A percentile compares a stretch with the other conserved stretches of the same genome.
These are phyloP conservation scores for Pseudotsuga menziesii DNA, from an alignment of 75 land plant species.

Conservation along the genomic window DNA sequence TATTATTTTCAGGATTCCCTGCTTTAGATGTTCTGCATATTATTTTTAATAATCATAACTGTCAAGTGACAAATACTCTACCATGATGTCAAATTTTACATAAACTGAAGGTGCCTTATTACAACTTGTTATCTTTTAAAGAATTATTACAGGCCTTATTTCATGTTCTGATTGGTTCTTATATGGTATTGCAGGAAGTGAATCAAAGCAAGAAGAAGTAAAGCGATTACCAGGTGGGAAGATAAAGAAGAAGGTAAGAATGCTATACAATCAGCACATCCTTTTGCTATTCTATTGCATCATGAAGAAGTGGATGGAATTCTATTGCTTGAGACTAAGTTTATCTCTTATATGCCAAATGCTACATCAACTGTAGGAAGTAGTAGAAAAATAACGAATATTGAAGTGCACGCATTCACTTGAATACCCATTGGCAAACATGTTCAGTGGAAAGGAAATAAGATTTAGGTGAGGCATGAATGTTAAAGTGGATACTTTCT, in stretches of 20 bases:
- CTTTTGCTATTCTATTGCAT: neutral
- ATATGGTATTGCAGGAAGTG: slow-evolving; percentile 33
- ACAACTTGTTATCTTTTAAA: neutral
- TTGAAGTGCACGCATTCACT: too few species aligned
- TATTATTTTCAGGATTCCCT: too few species aligned
- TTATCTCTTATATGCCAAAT: too few species aligned
- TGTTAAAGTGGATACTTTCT: neutral
- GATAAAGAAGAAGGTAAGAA: slow-evolving; percentile 86
- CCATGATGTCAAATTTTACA: neutral
- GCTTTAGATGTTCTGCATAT: too few species aligned
- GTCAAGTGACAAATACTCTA: too few species aligned
- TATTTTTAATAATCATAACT: too few species aligned
- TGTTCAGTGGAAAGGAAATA: too few species aligned
- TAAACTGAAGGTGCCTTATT: neutral
- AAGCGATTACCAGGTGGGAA: slow-evolving; percentile 99
- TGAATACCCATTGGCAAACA: too few species aligned
- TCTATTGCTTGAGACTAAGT: too few species aligned
- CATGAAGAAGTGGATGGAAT: neutral
- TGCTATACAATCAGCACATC: neutral
- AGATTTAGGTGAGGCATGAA: neutral
- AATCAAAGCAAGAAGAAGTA: slow-evolving; percentile 84
- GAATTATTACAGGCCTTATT: neutral
- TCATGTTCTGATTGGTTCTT: neutral
- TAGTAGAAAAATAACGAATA: too few species aligned
- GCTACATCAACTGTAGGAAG: too few species aligned